A percentile compares a stretch with the other conserved stretches of the same genome.
Evolutionary conservation across 2,329 filamentous ascomycete species (phyloP).

Genomic region (Scedosporium boydii): DNA sequence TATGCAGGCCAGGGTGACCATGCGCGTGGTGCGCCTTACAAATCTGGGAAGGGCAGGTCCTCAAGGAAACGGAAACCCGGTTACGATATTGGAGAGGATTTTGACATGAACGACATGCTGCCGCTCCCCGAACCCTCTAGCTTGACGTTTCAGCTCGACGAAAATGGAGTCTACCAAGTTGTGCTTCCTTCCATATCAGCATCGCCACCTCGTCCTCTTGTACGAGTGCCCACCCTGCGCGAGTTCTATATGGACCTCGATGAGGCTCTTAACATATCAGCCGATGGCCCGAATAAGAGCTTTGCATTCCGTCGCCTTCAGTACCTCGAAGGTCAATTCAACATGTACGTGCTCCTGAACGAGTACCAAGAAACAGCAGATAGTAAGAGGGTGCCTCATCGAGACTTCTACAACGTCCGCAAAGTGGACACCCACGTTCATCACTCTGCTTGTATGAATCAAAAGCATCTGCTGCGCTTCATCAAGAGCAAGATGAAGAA

Average conservation of each 20-base stretch:
- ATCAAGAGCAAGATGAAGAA: constrained; percentile 99
- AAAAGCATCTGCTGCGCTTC: constrained; percentile 94
- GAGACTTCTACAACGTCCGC: constrained; percentile 98
- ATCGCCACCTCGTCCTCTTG: constrained; percentile 53
- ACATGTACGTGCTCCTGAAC: constrained; percentile 84
- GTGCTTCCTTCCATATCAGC: constrained; percentile 56
- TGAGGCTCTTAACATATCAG: constrained; percentile 75
- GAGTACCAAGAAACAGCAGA: constrained; percentile 98
- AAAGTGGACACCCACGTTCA: constrained; percentile 99
- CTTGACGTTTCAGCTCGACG: constrained; percentile 71
- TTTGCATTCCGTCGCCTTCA: constrained; percentile 92
- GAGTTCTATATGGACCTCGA: constrained; percentile 97
- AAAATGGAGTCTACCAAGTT: constrained; percentile 84
- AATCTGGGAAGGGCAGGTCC: constrained; percentile 12
- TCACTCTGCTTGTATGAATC: constrained; percentile 99
- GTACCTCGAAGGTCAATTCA: constrained; percentile 95
- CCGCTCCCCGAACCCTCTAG: constrained; percentile 63
- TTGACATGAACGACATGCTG: constrained; percentile 67
- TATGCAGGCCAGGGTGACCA: constrained; percentile 12
- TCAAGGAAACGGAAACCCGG: constrained; percentile 66
- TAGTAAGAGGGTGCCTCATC: constrained; percentile 92
- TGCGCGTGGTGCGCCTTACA: constrained; percentile 12
- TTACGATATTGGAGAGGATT: constrained; percentile 85
- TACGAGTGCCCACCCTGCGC: constrained; percentile 81
- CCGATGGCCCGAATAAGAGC: constrained; percentile 91